Conservation (phyloP, 257 asterid species). For the Phtheirospermum japonicum region DNA sequence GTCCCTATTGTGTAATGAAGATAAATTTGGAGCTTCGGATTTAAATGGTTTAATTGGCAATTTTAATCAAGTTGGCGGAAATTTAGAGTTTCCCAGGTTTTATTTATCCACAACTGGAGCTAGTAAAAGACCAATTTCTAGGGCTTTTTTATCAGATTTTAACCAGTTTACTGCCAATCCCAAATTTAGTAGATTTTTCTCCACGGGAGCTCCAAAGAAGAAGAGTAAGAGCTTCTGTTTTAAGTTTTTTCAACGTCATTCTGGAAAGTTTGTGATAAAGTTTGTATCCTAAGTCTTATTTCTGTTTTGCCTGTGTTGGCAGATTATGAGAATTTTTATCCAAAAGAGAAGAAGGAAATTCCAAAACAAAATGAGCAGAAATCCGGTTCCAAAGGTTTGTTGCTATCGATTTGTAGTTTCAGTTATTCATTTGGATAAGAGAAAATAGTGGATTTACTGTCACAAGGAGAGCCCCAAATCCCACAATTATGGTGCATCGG, state of each 20-base stretch:
- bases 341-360: too few relatives aligned
- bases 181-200: slow-evolving; percentile 49
- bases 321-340: slow-evolving; percentile 63
- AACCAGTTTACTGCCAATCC: slow-evolving; percentile 41
- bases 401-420: slow-evolving; percentile 14
- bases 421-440: slow-evolving; percentile 7
- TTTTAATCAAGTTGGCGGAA: slow-evolving; percentile 41
- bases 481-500: not conserved
- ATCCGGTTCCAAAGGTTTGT: slow-evolving; percentile 59
- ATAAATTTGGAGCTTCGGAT: slow-evolving; percentile 33
- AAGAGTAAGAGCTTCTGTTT: slow-evolving; percentile 44
- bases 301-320: slow-evolving; percentile 24
- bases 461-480: not conserved
- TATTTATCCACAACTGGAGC: slow-evolving; percentile 52
- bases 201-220: slow-evolving; percentile 66
- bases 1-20: slow-evolving; percentile 31
- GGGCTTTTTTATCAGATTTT: slow-evolving; percentile 43
- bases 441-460: not conserved
- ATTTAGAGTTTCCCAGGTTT: slow-evolving; percentile 56
- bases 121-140: slow-evolving; percentile 31
- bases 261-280: slow-evolving; percentile 2
- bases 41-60: slow-evolving; percentile 25
- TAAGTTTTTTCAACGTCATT: not conserved
- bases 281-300: not conserved
- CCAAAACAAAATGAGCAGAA: too few relatives aligned